These are phyloP conservation scores for Xylariaceae sp. DNA, from an alignment of 2,329 filamentous ascomycete genomes.

Conservation along the genomic window DNA sequence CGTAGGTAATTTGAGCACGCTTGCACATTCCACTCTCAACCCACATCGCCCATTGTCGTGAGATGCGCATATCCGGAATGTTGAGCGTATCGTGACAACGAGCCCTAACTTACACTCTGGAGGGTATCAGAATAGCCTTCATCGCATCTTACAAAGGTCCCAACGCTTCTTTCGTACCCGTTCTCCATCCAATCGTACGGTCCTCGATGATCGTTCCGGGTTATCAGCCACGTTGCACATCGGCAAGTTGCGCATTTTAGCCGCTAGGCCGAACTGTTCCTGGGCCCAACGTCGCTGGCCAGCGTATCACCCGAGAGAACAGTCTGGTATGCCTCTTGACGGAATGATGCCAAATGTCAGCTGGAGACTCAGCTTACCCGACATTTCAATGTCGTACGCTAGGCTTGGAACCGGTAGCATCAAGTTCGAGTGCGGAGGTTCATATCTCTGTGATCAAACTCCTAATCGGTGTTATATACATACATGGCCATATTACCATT, in stretches of 20 bases:
- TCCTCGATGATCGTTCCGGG: conserved; percentile 10
- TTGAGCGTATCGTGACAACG: conserved; percentile 12
- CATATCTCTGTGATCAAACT: neutral
- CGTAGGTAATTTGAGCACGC: conserved; percentile 15
- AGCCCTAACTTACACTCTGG: conserved; percentile 13
- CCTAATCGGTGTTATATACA: too few relatives aligned
- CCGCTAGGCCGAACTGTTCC: conserved; percentile 41
- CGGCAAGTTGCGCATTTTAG: conserved; percentile 35
- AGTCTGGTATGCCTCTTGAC: conserved; percentile 41
- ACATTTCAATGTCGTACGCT: conserved; percentile 48
- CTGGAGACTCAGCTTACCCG: conserved; percentile 41
- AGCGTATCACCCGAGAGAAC: conserved; percentile 42
- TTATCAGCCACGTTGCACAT: conserved; percentile 2
- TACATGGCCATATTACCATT: too few relatives aligned
- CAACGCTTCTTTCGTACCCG: conserved; percentile 10
- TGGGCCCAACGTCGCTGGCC: conserved; percentile 47
- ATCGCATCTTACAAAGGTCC: conserved; percentile 8
- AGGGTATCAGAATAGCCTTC: conserved; percentile 6
- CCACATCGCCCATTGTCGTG: conserved; percentile 15
- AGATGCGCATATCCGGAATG: conserved; percentile 7
- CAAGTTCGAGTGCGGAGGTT: conserved; percentile 33
- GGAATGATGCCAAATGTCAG: conserved; percentile 40
- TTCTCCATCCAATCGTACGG: conserved; percentile 12
- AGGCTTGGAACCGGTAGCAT: conserved; percentile 44
- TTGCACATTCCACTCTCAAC: conserved; percentile 15